phyloP scores from a whole-genome alignment of 768 basidiomycete genomes.

The Lanmaoa rubissima region DNA sequence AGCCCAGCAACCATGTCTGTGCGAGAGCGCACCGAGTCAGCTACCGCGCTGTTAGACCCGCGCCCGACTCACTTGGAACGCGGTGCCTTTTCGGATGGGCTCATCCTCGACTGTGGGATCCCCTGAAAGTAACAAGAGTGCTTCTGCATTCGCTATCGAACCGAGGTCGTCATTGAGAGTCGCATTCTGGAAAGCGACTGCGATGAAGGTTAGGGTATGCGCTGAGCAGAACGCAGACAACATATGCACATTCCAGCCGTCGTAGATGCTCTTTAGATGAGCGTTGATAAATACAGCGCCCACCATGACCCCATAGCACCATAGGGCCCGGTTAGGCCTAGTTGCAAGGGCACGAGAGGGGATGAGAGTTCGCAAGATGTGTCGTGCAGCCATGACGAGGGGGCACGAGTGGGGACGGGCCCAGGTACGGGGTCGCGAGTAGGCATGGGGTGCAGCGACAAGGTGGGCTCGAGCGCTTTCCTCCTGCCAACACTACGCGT shows the following conservation, averaged over 20 bases:
- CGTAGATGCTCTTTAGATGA: conserved; percentile 57
- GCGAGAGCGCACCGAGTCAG: conserved; percentile 4
- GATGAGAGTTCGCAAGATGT: no score
- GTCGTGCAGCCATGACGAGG: no score
- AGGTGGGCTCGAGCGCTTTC: no score
- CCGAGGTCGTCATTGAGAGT: conserved; percentile 68
- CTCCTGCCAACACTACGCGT: no score
- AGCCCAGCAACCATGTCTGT: conserved; percentile 95
- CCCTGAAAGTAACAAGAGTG: conserved; percentile 69
- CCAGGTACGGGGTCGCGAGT: no score
- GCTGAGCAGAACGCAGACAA: background rate
- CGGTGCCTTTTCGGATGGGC: conserved; percentile 86
- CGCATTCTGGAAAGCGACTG: conserved; percentile 43
- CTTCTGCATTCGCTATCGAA: conserved; percentile 65
- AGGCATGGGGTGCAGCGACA: no score
- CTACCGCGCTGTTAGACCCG: background rate
- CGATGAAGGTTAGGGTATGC: conserved; percentile 12
- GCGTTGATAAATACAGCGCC: conserved; percentile 39
- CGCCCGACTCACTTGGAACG: conserved; percentile 68
- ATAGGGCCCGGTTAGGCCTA: no score
- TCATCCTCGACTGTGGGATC: conserved; percentile 85
- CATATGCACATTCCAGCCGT: conserved; percentile 58
- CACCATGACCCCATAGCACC: no score
- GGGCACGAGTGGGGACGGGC: no score
- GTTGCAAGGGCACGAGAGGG: no score